These are phyloP conservation scores for Mimosa bimucronata DNA, from an alignment of 306 rosid genomes.

Conservation along the genomic window DNA sequence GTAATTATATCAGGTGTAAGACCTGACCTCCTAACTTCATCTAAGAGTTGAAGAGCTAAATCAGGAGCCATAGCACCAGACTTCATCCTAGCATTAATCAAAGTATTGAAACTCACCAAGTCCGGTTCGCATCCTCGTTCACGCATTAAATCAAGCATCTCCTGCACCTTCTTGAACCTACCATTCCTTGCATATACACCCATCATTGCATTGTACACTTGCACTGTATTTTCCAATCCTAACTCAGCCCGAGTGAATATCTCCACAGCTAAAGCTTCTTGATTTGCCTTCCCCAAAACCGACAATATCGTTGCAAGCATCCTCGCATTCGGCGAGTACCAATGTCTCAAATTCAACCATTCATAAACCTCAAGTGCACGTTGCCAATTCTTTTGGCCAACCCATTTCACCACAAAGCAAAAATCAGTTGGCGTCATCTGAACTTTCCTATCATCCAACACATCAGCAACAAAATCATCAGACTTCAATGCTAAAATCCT, in stretches of 20 bases:
- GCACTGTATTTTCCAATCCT: conserved; percentile 60
- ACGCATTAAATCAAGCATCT: conserved; percentile 72
- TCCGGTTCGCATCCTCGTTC: conserved; percentile 82
- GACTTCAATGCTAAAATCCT: conserved; percentile 68
- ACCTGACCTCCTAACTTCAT: conserved; percentile 77
- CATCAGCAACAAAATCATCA: conserved; percentile 82
- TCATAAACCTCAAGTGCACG: conserved; percentile 90
- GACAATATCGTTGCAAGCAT: conserved; percentile 90
- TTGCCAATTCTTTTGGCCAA: conserved; percentile 79
- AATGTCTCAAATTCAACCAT: conserved; percentile 81
- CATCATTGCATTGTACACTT: conserved; percentile 93
- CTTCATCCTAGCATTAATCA: conserved; percentile 84
- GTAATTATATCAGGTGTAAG: conserved; percentile 85
- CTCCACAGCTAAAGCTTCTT: conserved; percentile 80
- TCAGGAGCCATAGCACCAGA: conserved; percentile 64
- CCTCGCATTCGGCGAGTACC: conserved; percentile 86
- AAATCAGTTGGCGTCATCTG: conserved; percentile 89
- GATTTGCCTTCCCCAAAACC: conserved; percentile 89
- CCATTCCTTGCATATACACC: conserved; percentile 87
- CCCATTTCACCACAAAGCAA: conserved; percentile 91
- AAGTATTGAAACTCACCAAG: conserved; percentile 85
- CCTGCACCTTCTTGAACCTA: conserved; percentile 59
- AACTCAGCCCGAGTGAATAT: conserved; percentile 70
- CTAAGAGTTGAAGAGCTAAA: conserved; percentile 69
- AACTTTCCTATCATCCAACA: conserved; percentile 71